These are phyloP conservation scores for Alternaria brassicicola DNA, from an alignment of 2,329 filamentous ascomycete genomes.

Conservation along the genomic window DNA sequence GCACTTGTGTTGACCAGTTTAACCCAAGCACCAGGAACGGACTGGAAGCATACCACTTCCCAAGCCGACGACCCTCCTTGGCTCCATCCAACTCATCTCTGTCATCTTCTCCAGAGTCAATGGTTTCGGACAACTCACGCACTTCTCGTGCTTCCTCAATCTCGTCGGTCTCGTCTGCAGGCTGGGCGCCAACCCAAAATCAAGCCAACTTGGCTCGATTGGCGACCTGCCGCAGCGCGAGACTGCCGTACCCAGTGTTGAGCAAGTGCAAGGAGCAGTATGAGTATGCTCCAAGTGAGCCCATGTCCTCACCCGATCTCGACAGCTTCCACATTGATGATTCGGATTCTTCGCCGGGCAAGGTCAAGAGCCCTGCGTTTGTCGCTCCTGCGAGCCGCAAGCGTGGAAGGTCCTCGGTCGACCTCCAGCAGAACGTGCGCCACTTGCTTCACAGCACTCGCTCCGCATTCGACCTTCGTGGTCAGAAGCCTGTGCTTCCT, in stretches of 20 bases:
- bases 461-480: conserved; percentile 48
- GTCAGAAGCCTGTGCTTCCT: conserved; percentile 41
- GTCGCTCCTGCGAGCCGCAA: conserved; percentile 53
- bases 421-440: conserved; percentile 71
- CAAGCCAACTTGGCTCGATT: conserved; percentile 56
- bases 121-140: conserved; percentile 65
- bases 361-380: conserved; percentile 36
- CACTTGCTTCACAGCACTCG: conserved; percentile 59
- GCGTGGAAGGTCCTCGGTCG: conserved; percentile 66
- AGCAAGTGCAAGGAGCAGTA: conserved; percentile 47
- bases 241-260: conserved; percentile 50
- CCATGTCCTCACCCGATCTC: conserved; percentile 48
- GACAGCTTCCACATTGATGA: conserved; percentile 60
- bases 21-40: conserved; percentile 49
- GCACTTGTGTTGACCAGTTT: conserved; percentile 61
- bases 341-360: conserved; percentile 37
- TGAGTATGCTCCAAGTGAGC: conserved; percentile 44
- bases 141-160: conserved; percentile 63
- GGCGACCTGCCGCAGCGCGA: conserved; percentile 59
- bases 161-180: conserved; percentile 58
- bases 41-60: conserved; percentile 55
- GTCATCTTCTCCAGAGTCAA: conserved; percentile 66
- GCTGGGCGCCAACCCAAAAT: conserved; percentile 60
- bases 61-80: conserved; percentile 55
- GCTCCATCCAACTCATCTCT: conserved; percentile 59